Evolutionary conservation across 2,329 filamentous ascomycete genomes (phyloP), one percentile per base, ranked within the genome.

Genomic region (Parasarocladium wereldwijsianum): DNA sequence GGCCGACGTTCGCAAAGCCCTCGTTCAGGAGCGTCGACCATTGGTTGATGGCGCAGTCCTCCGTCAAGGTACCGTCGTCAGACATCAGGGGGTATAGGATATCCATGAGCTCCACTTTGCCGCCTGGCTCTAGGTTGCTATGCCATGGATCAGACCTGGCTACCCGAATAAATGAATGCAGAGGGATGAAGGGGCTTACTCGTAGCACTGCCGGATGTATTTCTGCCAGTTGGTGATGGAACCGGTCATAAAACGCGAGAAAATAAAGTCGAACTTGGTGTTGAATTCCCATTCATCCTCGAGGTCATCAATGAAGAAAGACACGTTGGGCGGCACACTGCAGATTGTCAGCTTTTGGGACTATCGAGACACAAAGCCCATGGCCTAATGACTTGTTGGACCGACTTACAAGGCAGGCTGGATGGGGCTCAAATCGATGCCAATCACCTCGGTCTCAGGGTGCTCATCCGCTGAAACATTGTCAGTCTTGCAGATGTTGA

Each of bases 91-190:
- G 23, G 9, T 25, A 62, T 31, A 66, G 55, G 16, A 67, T 60
- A 42, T 70, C 65, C 40, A 68, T 64, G 21, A 67, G 45, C 39
- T 70, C 66, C 26, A 67, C 54, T 64, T 64, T 69, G n/a, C 60
- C 65, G 11, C 64, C 65, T 3, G 63, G 62, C 38, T 60, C 64
- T 11, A 68, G 46, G 41, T 68, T 20, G 12, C 6, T 35, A 20
- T 34, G 18, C 5, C 23, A 24, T 24, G 12, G 7, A n/a, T n/a
- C n/a, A n/a, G n/a, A n/a, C n/a, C n/a, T n/a, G n/a, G n/a, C 4
- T 5, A 16, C 19, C 10, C 17, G 12, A 17, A n/a, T n/a, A n/a
- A n/a, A n/a, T n/a, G n/a, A 26, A 7, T 7, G 14, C 13, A 17
- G 6, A 6, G 8, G 24, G n/a, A 19, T 13, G 14, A 15, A 2